These are phyloP conservation scores for Xylariaceae sp. DNA, from an alignment of 2,329 filamentous ascomycete species.

Conservation along the genomic window DNA sequence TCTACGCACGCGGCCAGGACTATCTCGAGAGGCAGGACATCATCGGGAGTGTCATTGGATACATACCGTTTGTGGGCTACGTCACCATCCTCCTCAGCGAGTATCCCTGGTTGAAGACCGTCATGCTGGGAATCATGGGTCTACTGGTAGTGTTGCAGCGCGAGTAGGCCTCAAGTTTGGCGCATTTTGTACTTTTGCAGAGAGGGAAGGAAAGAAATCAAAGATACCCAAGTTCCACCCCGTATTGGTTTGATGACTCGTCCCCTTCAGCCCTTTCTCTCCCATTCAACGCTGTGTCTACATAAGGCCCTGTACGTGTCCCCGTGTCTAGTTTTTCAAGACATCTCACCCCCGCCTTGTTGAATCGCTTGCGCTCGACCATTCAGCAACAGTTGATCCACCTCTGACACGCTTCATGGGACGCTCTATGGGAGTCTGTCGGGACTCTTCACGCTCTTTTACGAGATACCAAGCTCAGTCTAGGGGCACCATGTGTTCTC, in stretches of 20 bases:
- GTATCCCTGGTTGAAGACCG: constrained; percentile 95
- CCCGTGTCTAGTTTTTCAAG: background rate
- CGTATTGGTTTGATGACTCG: background rate
- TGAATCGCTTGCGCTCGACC: too few relatives aligned
- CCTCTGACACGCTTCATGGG: too few relatives aligned
- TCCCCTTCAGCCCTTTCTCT: background rate
- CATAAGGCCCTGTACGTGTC: background rate
- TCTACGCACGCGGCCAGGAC: constrained; percentile 79
- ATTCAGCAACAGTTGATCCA: too few relatives aligned
- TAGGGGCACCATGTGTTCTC: too few relatives aligned
- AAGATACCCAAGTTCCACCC: background rate
- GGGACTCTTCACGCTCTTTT: too few relatives aligned
- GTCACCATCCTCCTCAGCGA: constrained; percentile 95
- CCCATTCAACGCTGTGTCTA: background rate
- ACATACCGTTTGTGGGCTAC: constrained; percentile 92
- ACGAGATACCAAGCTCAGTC: too few relatives aligned
- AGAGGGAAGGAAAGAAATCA: background rate
- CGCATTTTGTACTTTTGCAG: background rate
- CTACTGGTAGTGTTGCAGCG: constrained; percentile 87
- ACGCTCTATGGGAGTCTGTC: too few relatives aligned
- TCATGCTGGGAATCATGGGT: constrained; percentile 91
- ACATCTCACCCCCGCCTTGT: background rate
- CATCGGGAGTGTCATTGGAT: constrained; percentile 86
- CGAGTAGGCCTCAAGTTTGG: constrained; percentile 53
- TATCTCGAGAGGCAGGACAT: constrained; percentile 86